These are phyloP conservation scores for Backusella tuberculispora DNA, from an alignment of 192 early-diverging fungal species.

Conservation along the genomic window DNA sequence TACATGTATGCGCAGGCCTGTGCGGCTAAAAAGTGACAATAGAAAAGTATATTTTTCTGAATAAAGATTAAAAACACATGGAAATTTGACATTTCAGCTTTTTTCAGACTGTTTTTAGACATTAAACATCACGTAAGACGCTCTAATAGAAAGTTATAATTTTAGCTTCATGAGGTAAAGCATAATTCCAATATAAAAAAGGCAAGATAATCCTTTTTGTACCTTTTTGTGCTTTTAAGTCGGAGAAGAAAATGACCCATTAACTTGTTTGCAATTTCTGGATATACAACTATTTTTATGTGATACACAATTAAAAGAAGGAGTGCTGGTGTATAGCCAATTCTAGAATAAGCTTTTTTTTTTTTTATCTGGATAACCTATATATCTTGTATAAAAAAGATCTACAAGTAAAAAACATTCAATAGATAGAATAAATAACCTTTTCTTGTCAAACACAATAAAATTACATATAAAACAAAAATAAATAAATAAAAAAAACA, in stretches of 20 bases:
- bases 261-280: slow-evolving; percentile 7
- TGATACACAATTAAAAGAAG: neutral
- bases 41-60: neutral
- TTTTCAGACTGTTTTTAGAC: slow-evolving; percentile 5
- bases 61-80: slow-evolving; percentile 2
- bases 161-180: neutral
- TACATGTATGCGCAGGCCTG: neutral
- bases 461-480: no score
- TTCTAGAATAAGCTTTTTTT: slow-evolving; percentile 6
- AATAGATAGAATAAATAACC: neutral
- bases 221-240: neutral
- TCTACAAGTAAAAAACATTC: neutral
- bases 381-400: no score
- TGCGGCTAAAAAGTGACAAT: neutral
- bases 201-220: neutral
- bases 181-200: neutral
- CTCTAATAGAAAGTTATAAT: neutral
- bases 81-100: slow-evolving; percentile 3
- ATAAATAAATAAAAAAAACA: no score
- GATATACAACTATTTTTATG: neutral
- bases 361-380: no score
- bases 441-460: no score
- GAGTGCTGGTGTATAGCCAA: neutral
- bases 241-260: neutral
- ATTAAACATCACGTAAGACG: neutral